Evolutionary conservation across 345 rosid genomes (phyloP), one percentile per base, ranked within the genome.

Genomic region (Pelargonium nanum): DNA sequence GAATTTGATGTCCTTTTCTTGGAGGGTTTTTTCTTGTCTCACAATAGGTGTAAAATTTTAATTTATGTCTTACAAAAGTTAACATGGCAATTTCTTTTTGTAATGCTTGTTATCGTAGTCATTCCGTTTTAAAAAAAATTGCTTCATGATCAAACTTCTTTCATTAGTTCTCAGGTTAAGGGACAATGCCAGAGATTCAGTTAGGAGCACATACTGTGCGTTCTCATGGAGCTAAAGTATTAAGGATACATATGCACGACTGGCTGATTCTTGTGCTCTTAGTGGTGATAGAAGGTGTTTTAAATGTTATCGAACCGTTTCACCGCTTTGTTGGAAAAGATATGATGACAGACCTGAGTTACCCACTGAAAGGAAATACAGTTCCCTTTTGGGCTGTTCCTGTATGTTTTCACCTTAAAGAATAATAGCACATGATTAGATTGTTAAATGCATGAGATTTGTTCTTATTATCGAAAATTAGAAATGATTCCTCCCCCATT

Each of bases 331-430:
- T 88, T 61, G 95, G 95, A 61, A 72, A 72, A 61, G 82, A 78
- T 65, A 88, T 88, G 95, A 57, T 88, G 74, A 70, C 77, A 30
- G 95, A 88, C 59, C 80, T 88, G 48, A 70, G 56, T 64, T 88
- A 85, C 77, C 95, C 95, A 22, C 68, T 85, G 56, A 75, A 85
- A 68, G 80, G 63, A 26, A 85, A 85, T 57, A 87, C 91, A 0
- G 56, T 87, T 64, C 91, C 95, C 45, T 64, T 83, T 53, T 87
- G 91, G 87, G 89, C 87, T 32, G 95, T 87, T 59, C 86, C 89
- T 23, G 91, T 87, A 81, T 40, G 83, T 77, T 56, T 65, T 44
- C 7, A 12, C 67, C 55, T 68, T 58, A 56, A 64, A 50, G 28
- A 34, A 25, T 26, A n/a, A 25, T 61, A 3, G 57, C 53, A 12